A percentile compares a stretch with the other conserved stretches of the same genome.
Evolutionary conservation across 768 basidiomycete species (phyloP).

Genomic region (Suillus subaureus): DNA sequence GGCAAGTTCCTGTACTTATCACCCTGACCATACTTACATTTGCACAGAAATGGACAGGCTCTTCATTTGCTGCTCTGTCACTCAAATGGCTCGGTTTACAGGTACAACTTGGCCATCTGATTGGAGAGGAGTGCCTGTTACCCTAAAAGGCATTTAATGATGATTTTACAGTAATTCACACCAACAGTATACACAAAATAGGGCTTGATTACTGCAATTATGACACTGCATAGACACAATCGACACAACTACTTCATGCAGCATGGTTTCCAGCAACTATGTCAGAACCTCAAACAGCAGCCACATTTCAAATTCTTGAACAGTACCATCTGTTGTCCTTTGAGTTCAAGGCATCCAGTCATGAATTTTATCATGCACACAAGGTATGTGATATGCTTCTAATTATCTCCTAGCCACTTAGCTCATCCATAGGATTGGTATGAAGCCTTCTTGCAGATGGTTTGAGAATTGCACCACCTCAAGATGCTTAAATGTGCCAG

Average conservation of each 20-base stretch:
- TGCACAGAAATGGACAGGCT: constrained; percentile 22
- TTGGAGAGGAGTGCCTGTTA: constrained; percentile 15
- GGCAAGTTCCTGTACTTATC: background rate
- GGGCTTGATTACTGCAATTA: constrained; percentile 20
- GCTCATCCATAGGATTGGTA: background rate
- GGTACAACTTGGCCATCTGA: constrained; percentile 25
- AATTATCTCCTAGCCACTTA: background rate
- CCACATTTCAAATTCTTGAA: constrained; percentile 21
- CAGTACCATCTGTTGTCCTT: constrained; percentile 31
- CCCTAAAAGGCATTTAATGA: constrained; percentile 10
- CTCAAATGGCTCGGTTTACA: constrained; percentile 23
- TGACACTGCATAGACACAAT: constrained; percentile 3
- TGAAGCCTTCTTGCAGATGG: constrained; percentile 2
- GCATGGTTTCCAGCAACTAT: constrained; percentile 15
- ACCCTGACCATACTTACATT: background rate
- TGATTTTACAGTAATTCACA: constrained; percentile 22
- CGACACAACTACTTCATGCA: constrained; percentile 15
- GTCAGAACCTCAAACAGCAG: background rate
- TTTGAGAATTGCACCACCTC: background rate
- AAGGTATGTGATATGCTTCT: constrained; percentile 14
- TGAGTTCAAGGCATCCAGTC: constrained; percentile 28
- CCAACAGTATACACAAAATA: constrained; percentile 27
- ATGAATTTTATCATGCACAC: constrained; percentile 28
- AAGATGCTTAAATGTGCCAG: background rate
- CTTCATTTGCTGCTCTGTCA: constrained; percentile 16